Evolutionary conservation across 306 rosid species (phyloP), one percentile per base, ranked within the genome.

Genomic region (Carpinus viminea): DNA sequence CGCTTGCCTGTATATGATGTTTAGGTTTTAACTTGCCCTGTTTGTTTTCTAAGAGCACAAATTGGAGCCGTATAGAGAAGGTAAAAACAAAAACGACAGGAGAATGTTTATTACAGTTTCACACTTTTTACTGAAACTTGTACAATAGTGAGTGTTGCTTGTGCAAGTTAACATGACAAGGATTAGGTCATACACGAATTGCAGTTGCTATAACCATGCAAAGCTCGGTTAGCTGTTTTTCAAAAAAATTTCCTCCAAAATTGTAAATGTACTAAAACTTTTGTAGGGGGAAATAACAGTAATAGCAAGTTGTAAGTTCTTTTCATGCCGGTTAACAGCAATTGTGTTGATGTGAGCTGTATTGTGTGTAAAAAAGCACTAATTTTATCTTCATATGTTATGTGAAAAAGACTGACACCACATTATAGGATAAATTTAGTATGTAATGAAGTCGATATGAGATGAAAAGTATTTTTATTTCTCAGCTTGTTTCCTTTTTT

Each of bases 1-100:
- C 86, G 90, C 60, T 78, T 96, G 76, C 91, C 93, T 57, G 99
- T 96, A 69, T 96, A 81, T 68, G 99, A 96, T 81, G 99, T 93
- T 74, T 96, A 93, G 87, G 84, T 72, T 77, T 77, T 68, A 74
- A 77, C 87, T 46, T 64, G 68, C 72, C 80, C 75, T 68, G 43
- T 8, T 68, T 74, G 80, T 82, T 78, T 66, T 78, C 66, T 20
- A 57, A 85, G 84, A 83, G 66, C 80, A 75, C 73, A 45, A 70
- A 81, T 56, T 81, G 68, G 71, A 78, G 82, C 79, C 79, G 80
- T 86, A 68, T 70, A 73, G 57, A 80, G 74, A 73, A 70, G 75
- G 79, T 75, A 20, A 55, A 69, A 68, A 75, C 62, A 75, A 77
- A 71, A 71, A 72, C 54, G 66, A 73, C 78, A 8, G 73, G 73